Evolutionary conservation across 164 flowering plant genomes (phyloP), one percentile per base, ranked within the genome.

Genomic region (Umbilicus rupestris): DNA sequence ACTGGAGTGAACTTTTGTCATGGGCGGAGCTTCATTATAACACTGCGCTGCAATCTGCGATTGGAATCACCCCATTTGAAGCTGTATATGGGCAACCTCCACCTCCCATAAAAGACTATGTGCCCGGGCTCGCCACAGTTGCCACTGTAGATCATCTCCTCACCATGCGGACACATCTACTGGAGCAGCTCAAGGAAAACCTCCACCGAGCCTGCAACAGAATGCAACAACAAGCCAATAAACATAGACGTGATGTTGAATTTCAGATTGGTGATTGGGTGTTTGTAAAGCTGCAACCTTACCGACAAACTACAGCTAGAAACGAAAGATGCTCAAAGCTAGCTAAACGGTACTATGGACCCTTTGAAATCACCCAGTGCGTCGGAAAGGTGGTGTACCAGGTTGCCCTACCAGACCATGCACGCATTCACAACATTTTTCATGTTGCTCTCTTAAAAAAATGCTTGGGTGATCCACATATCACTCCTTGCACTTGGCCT

Each of bases 331-430:
- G 30, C 31, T 15, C 41, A 14, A 74, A 74, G 52, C 39, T 74
- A 2, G 15, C 71, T 12, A 5, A 33, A 0, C 46, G 22, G 8
- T 74, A 33, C 19, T 74, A 24, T 64, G 71, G 74, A 0, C 69
- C 77, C 1, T 71, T 31, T 37, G 1, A 45, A 3, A 59, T 74
- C 5, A 0, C 57, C 0, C 16, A 45, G 11, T 26, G 31, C 28
- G 45, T 74, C 5, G 71, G 71, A 3, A 7, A 16, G 7, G 71
- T 70, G 10, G 77, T 71, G 4, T 74, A 70, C 30, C n/a, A 55
- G 26, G 33, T 71, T 8, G 28, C 26, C 4, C 46, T 74, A 2
- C 77, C 74, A 2, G 28, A 45, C 4, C 0, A 22, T 0, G 22
- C 66, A 5, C 6, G 9, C 14, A 26, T 74, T 3, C 77, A 74